Evolutionary conservation across 257 asterid species (phyloP).

Genomic region (Solanum pennellii): DNA sequence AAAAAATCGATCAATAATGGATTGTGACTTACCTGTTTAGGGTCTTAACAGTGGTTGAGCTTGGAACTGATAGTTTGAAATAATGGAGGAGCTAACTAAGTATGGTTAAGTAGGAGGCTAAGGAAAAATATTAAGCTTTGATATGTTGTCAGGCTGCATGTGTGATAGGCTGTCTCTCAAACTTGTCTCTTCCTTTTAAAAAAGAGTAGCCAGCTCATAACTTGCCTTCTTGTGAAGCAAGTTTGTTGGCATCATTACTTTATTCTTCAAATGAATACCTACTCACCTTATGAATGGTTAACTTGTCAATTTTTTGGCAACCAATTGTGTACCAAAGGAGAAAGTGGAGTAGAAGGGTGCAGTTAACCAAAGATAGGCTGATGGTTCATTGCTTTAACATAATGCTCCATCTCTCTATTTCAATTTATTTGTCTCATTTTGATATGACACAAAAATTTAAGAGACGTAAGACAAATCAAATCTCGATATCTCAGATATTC

Average conservation of each 20-base stretch:
- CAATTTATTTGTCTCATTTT: neutral
- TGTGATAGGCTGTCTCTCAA: constrained; percentile 49
- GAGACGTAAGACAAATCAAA: no score
- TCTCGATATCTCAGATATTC: no score
- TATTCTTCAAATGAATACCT: neutral
- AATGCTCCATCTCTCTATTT: neutral
- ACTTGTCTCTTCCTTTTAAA: constrained; percentile 12
- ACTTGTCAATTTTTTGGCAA: neutral
- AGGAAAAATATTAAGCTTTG: neutral
- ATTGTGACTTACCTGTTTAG: neutral
- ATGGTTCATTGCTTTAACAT: neutral
- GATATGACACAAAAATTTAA: no score
- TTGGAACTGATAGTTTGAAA: neutral
- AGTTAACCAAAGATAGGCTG: neutral
- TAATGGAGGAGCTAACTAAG: neutral
- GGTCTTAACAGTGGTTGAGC: neutral
- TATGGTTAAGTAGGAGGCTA: neutral
- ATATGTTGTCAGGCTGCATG: neutral
- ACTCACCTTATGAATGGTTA: neutral
- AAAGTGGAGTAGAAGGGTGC: neutral
- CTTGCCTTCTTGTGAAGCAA: constrained; percentile 36
- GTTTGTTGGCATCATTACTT: neutral
- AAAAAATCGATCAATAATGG: neutral
- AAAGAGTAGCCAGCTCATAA: constrained; percentile 40
- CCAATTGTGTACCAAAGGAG: neutral